Evolutionary conservation across 805 yeast genomes (phyloP).

Genomic region (Metschnikowia borealis): DNA sequence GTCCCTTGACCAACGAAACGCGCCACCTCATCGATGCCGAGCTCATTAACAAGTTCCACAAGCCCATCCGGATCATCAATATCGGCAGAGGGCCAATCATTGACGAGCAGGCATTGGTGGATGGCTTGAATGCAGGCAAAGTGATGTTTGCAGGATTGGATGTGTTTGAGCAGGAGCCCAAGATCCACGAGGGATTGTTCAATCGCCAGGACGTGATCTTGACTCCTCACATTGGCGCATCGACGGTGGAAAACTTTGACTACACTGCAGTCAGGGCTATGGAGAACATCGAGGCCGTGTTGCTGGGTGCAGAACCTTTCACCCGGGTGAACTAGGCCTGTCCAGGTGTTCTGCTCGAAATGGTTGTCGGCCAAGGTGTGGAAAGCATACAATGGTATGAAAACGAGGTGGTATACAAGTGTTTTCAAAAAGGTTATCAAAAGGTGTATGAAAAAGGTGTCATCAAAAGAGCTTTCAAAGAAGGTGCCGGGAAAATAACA

Average conservation of each 20-base stretch:
- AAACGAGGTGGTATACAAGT: too few species aligned
- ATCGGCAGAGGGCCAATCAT: constrained; percentile 73
- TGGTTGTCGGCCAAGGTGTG: too few species aligned
- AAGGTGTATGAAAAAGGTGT: too few species aligned
- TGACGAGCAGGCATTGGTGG: constrained; percentile 61
- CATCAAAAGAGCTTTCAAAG: too few species aligned
- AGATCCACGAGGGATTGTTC: constrained; percentile 45
- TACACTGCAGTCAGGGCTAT: constrained; percentile 51
- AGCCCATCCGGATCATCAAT: constrained; percentile 62
- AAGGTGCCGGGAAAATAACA: too few species aligned
- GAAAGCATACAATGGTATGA: too few species aligned
- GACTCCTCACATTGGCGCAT: constrained; percentile 70
- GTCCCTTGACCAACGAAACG: constrained; percentile 64
- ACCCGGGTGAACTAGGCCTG: constrained; percentile 12
- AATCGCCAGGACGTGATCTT: constrained; percentile 59
- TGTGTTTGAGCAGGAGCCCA: constrained; percentile 65
- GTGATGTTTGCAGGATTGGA: constrained; percentile 68
- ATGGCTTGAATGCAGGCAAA: constrained; percentile 56
- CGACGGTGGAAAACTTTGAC: constrained; percentile 38
- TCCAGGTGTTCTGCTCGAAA: too few species aligned
- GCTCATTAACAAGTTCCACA: constrained; percentile 44
- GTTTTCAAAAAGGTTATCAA: too few species aligned
- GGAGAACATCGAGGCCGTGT: constrained; percentile 47
- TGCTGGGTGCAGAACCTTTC: constrained; percentile 30
- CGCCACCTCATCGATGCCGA: constrained; percentile 48